phyloP scores from a whole-genome alignment of 306 rosid species.

The Begonia loranthoides region DNA sequence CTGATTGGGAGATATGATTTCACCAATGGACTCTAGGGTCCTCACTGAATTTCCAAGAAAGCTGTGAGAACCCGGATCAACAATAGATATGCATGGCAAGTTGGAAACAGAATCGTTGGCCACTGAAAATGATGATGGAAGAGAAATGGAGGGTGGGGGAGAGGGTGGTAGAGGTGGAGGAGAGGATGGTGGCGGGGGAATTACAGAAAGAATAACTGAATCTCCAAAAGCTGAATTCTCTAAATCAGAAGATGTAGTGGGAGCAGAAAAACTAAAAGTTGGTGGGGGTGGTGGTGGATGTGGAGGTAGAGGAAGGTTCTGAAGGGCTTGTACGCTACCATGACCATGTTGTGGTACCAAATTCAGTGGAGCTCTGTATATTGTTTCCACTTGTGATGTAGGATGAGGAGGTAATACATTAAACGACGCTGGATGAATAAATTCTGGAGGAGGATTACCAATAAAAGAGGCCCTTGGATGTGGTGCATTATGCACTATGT shows the following conservation, averaged over 20 bases:
- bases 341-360: conserved; percentile 16
- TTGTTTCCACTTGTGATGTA: conserved; percentile 30
- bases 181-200: conserved; percentile 31
- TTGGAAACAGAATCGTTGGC: conserved; percentile 5
- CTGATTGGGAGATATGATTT: conserved; percentile 12
- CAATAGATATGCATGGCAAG: background rate
- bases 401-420: conserved; percentile 31
- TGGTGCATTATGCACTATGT: conserved; percentile 17
- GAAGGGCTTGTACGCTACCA: conserved; percentile 29
- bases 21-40: conserved; percentile 14
- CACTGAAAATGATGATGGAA: conserved; percentile 16
- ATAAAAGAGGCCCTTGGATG: conserved; percentile 11
- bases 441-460: conserved; percentile 19
- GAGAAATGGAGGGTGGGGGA: conserved; percentile 18
- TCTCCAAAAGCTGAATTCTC: conserved; percentile 26
- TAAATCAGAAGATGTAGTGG: conserved; percentile 18
- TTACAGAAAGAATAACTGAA: conserved; percentile 17
- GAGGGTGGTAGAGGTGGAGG: conserved; percentile 39
- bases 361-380: conserved; percentile 19
- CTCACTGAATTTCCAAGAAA: conserved; percentile 13
- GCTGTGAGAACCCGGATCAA: conserved; percentile 6
- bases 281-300: conserved; percentile 21
- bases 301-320: conserved; percentile 5
- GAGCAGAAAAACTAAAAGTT: conserved; percentile 16
- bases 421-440: conserved; percentile 22